Evolutionary conservation across 306 rosid species (phyloP).

Genomic region (Pterocarpus santalinus): DNA sequence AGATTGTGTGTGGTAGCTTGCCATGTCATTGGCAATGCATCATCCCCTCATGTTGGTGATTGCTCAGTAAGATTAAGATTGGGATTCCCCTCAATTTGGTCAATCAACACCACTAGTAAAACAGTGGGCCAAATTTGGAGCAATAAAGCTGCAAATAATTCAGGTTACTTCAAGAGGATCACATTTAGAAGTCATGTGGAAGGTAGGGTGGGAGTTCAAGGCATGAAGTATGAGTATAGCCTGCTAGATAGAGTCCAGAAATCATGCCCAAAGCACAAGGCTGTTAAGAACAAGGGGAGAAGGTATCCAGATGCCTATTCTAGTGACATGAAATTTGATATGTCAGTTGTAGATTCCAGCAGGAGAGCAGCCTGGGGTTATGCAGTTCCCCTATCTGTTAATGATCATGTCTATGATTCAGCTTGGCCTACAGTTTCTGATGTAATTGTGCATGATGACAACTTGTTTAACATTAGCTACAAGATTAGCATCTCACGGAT

Average conservation of each 20-base stretch:
- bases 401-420: constrained; percentile 1
- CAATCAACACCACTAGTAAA: constrained; percentile 46
- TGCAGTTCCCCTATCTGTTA: constrained; percentile 44
- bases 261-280: constrained; percentile 40
- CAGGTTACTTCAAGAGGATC: constrained; percentile 50
- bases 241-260: constrained; percentile 40
- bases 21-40: constrained; percentile 36
- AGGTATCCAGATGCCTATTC: constrained; percentile 33
- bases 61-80: constrained; percentile 61
- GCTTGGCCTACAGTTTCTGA: background rate
- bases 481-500: constrained; percentile 2
- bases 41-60: constrained; percentile 59
- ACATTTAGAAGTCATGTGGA: background rate
- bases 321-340: constrained; percentile 48
- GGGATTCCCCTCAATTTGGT: constrained; percentile 54
- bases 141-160: constrained; percentile 41
- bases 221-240: constrained; percentile 54
- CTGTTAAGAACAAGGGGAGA: background rate
- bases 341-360: constrained; percentile 26
- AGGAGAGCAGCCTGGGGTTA: constrained; percentile 35
- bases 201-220: background rate
- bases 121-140: constrained; percentile 63
- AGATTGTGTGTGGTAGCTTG: constrained; percentile 52
- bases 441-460: background rate
- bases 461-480: constrained; percentile 31